Conservation (phyloP, 2,329 filamentous ascomycete species). For the Monilinia laxa region DNA sequence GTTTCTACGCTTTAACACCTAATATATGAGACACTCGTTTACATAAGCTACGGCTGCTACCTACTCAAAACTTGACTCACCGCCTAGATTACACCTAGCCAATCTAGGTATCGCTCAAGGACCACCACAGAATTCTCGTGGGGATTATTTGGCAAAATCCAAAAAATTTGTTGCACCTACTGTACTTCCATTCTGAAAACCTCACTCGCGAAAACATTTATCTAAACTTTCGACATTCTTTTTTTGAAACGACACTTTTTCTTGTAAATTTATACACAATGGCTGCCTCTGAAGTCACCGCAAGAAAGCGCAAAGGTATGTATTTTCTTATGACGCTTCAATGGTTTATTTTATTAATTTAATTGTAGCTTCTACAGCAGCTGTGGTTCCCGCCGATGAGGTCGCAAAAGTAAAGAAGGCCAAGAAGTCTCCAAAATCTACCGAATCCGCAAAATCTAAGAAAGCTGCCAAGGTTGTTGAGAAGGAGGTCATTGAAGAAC, state of each 20-base stretch:
- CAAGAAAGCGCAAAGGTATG: slow-evolving; percentile 56
- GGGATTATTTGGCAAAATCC: slow-evolving; percentile 13
- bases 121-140: slow-evolving; percentile 8
- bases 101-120: background rate
- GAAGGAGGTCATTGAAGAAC: slow-evolving; percentile 27
- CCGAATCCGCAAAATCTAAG: slow-evolving; percentile 32
- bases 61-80: background rate
- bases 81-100: background rate
- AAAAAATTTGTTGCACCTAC: slow-evolving; percentile 15
- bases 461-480: slow-evolving; percentile 32
- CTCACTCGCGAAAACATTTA: background rate
- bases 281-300: slow-evolving; percentile 45
- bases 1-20: background rate
- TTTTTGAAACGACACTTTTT: no score
- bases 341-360: slow-evolving; percentile 24
- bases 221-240: background rate
- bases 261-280: background rate
- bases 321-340: background rate
- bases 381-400: slow-evolving; percentile 42
- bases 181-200: slow-evolving; percentile 1
- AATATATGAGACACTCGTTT: background rate
- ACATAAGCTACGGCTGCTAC: no score
- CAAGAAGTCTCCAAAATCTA: slow-evolving; percentile 40
- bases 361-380: slow-evolving; percentile 29
- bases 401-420: slow-evolving; percentile 42